Base-by-base conservation (phyloP, 2,329 filamentous ascomycete genomes). In the Cladophialophora exuberans region DNA sequence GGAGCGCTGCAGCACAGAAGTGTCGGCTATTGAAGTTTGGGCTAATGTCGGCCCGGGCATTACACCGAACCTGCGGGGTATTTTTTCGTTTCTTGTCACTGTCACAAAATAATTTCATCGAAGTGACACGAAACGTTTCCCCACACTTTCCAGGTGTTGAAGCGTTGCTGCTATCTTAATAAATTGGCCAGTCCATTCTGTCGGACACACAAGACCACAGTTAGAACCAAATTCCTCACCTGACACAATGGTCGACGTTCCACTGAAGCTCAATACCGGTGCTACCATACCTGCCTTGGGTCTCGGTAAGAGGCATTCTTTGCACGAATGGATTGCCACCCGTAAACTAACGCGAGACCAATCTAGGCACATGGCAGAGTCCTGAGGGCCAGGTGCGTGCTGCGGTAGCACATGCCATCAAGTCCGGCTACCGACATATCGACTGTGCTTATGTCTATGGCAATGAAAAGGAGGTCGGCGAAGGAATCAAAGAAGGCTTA, bases 401-500 rank as follows among this genome's bases (percentile, higher is more conserved):
- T 15, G 77, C 78, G 2, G 79, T 82, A 9, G 57, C 68, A 5
- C 73, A 77, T 44, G 77, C 76, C 2, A 64, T 74, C 28, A 64
- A 68, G 28, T 57, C 61, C 2, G 71, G 73, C 1, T 64, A 69
- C 47, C 69, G 73, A 1, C 68, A 70, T 3, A 73, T 76, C 33
- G 72, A 75, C 44, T 71, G 69, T 3, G 78, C 78, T 10, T 67
- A 70, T 57, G 69, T 76, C 69, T 78, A 66, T 42, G 77, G 78
- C 50, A 90, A 87, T 58, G 86, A 88, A 68, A 78, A 78, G 54
- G 84, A 87, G 53, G 85, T 88, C 1, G 87, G 85, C 7, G 72
- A 79, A 58, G 87, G 83, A 17, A 83, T 89, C 54, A 60, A 64
- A 36, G 60, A 65, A 28, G 62, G 63, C 36, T 53, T 65, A 65